Percentiles rank a stretch among this genome's conserved stretches.
Conservation (phyloP, 805 yeast species). For the Yarrowia yakushimensis region DNA sequence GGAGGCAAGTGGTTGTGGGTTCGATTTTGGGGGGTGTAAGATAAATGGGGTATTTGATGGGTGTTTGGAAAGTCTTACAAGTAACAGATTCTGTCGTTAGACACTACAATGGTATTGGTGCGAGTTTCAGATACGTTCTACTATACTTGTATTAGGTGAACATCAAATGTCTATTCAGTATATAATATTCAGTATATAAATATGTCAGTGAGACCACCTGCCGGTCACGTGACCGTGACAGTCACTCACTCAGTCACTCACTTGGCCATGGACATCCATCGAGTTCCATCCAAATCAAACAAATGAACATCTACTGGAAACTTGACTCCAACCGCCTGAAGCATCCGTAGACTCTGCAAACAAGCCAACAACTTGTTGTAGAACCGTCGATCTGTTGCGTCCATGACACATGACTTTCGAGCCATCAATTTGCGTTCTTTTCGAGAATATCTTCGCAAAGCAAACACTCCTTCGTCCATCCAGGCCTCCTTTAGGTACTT, state of each 20-base stretch:
- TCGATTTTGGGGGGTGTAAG: neutral
- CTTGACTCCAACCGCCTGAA: conserved; percentile 5
- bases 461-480: neutral
- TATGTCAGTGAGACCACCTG: no score
- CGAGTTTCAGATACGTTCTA: no score
- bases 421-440: conserved; percentile 10
- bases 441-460: neutral
- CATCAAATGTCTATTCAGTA: no score
- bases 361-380: conserved; percentile 3
- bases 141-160: no score
- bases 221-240: no score
- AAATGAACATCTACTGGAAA: neutral
- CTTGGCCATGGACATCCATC: conserved; percentile 16
- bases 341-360: conserved; percentile 9
- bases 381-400: neutral
- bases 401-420: conserved; percentile 1
- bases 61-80: no score
- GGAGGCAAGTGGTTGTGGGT: neutral
- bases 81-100: no score
- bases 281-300: conserved; percentile 2
- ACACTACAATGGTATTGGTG: no score
- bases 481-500: neutral
- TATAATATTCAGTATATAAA: no score
- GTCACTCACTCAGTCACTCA: no score
- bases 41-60: no score